phyloP scores from a whole-genome alignment of 148 eudicot genomes.

The Dysphania ambrosioides region DNA sequence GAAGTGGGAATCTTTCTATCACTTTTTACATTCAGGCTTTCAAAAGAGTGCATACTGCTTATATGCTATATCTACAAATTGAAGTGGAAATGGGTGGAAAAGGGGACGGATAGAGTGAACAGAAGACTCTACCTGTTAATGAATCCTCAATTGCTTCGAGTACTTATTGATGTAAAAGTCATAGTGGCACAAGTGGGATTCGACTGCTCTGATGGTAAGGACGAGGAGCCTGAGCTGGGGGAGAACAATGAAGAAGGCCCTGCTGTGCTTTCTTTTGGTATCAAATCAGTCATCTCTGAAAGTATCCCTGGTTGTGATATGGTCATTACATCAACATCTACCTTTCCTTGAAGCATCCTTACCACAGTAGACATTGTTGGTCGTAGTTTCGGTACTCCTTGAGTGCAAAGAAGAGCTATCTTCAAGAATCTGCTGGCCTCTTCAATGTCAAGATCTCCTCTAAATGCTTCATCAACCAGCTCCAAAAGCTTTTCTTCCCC shows the following conservation, averaged over 20 bases:
- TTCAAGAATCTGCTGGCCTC: slow-evolving; percentile 56
- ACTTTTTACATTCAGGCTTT: slow-evolving; percentile 19
- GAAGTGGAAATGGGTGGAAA: neutral
- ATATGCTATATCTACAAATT: neutral
- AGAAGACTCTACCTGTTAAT: slow-evolving; percentile 3
- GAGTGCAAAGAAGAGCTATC: slow-evolving; percentile 72
- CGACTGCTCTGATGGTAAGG: slow-evolving; percentile 7
- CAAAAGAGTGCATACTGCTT: neutral
- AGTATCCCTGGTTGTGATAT: slow-evolving; percentile 48
- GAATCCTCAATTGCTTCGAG: slow-evolving; percentile 34
- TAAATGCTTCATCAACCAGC: slow-evolving; percentile 46
- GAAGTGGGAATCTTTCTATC: neutral
- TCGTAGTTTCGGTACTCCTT: slow-evolving; percentile 51
- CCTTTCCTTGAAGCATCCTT: slow-evolving; percentile 59
- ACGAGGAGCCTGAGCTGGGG: slow-evolving; percentile 25
- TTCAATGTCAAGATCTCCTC: slow-evolving; percentile 37
- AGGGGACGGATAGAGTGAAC: neutral
- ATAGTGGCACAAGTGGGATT: slow-evolving; percentile 37
- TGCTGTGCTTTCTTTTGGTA: slow-evolving; percentile 17
- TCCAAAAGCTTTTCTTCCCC: slow-evolving; percentile 34
- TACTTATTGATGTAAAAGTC: slow-evolving; percentile 52
- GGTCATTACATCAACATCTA: slow-evolving; percentile 28
- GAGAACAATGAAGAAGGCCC: slow-evolving; percentile 27
- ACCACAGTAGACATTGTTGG: slow-evolving; percentile 63
- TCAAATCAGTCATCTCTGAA: slow-evolving; percentile 32